phyloP scores from a whole-genome alignment of 2,329 filamentous ascomycete genomes.

The Fusarium nurragi region DNA sequence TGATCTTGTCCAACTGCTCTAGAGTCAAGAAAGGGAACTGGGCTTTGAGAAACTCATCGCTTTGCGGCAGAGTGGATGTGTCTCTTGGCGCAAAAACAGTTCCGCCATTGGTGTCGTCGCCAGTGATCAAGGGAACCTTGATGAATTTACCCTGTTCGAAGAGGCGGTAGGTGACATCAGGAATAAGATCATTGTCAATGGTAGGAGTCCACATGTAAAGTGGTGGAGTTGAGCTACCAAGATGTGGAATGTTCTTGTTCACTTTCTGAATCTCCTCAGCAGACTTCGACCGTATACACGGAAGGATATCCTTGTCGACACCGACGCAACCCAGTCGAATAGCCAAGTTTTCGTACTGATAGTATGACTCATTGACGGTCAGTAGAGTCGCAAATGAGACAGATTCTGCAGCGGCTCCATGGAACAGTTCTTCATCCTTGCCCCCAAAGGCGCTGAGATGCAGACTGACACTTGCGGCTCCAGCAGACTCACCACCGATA shows the following conservation, averaged over 20 bases:
- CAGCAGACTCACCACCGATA: slow-evolving; percentile 74
- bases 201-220: slow-evolving; percentile 64
- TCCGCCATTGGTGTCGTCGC: slow-evolving; percentile 53
- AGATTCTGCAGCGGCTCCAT: slow-evolving; percentile 61
- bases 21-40: slow-evolving; percentile 49
- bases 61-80: slow-evolving; percentile 47
- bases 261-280: slow-evolving; percentile 53
- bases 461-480: slow-evolving; percentile 71
- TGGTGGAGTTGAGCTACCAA: slow-evolving; percentile 48
- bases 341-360: slow-evolving; percentile 62
- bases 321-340: slow-evolving; percentile 53
- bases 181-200: slow-evolving; percentile 63
- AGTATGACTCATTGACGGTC: slow-evolving; percentile 58
- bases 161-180: slow-evolving; percentile 59
- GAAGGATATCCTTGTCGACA: slow-evolving; percentile 49
- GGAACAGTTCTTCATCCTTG: slow-evolving; percentile 59
- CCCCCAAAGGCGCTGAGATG: slow-evolving; percentile 68
- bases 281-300: slow-evolving; percentile 58
- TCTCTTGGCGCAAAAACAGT: slow-evolving; percentile 48
- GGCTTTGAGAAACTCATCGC: slow-evolving; percentile 48
- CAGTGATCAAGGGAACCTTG: slow-evolving; percentile 62
- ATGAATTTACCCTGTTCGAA: slow-evolving; percentile 62
- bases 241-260: slow-evolving; percentile 53
- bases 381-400: slow-evolving; percentile 61
- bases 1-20: slow-evolving; percentile 47